These are phyloP conservation scores for Myrica gale DNA, from an alignment of 306 rosid species.

Conservation along the genomic window DNA sequence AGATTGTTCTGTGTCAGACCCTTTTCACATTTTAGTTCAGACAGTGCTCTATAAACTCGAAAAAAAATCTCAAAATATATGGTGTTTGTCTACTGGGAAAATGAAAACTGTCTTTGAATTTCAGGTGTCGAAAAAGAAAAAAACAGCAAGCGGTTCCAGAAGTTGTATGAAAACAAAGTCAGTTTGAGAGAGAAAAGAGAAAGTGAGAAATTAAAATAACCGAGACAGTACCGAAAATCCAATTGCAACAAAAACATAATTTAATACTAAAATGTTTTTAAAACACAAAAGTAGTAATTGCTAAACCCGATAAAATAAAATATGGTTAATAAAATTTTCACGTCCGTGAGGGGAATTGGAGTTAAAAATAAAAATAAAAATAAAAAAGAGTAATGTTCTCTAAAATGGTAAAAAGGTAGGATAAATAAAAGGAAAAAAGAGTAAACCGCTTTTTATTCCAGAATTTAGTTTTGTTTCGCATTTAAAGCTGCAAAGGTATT, in stretches of 20 bases:
- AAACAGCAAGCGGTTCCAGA: conserved; percentile 50
- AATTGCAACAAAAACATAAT: conserved; percentile 34
- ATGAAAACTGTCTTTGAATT: conserved; percentile 46
- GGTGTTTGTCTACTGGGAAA: conserved; percentile 42
- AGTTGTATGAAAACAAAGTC: conserved; percentile 49
- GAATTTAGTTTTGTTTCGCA: conserved; percentile 43
- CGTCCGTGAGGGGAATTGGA: conserved; percentile 63
- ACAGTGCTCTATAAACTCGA: conserved; percentile 7
- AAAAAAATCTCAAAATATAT: conserved; percentile 23
- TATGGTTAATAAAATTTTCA: conserved; percentile 60
- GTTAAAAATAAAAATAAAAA: conserved; percentile 21
- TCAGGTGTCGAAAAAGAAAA: conserved; percentile 32
- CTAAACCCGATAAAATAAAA: conserved; percentile 70
- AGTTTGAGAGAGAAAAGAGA: conserved; percentile 31
- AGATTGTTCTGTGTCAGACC: conserved; percentile 25
- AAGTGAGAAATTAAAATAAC: conserved; percentile 32
- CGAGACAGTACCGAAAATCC: conserved; percentile 25
- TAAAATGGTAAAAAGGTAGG: conserved; percentile 38
- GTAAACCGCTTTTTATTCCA: conserved; percentile 23
- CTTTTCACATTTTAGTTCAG: conserved; percentile 36
- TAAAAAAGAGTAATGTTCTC: conserved; percentile 12
- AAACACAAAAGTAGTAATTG: conserved; percentile 33
- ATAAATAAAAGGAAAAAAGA: conserved; percentile 29
- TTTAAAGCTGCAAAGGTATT: conserved; percentile 59
- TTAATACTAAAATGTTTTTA: conserved; percentile 10